These are phyloP conservation scores for Fusarium pininemorale DNA, from an alignment of 2,329 filamentous ascomycete genomes.

Conservation along the genomic window DNA sequence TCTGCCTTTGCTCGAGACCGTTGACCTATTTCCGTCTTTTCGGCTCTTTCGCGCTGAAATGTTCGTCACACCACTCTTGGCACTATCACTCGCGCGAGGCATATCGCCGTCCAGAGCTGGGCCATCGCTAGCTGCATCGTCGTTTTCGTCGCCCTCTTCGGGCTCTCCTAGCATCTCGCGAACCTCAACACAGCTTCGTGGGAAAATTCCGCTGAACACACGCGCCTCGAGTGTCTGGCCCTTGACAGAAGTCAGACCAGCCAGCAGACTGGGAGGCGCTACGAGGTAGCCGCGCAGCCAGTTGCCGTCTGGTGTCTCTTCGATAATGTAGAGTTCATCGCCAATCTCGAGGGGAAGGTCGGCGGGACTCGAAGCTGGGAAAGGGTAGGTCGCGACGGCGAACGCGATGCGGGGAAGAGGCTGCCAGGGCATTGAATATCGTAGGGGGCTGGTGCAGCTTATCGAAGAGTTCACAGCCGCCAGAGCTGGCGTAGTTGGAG, in stretches of 20 bases:
- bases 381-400: constrained; percentile 95
- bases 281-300: constrained; percentile 98
- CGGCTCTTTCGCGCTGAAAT: constrained; percentile 50
- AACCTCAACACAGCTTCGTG: constrained; percentile 91
- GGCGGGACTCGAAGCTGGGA: constrained; percentile 83
- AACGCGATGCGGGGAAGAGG: constrained; percentile 97
- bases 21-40: constrained; percentile 44
- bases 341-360: constrained; percentile 97
- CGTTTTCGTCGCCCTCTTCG: constrained; percentile 61
- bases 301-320: constrained; percentile 89
- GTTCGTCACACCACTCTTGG: constrained; percentile 61
- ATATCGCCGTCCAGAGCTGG: constrained; percentile 38
- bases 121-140: constrained; percentile 49
- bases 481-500: constrained; percentile 25
- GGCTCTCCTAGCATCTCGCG: constrained; percentile 87
- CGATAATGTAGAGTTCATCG: constrained; percentile 98
- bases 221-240: constrained; percentile 94
- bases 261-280: constrained; percentile 89
- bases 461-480: constrained; percentile 27
- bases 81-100: constrained; percentile 58
- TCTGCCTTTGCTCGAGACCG: constrained; percentile 39
- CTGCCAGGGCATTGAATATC: constrained; percentile 86
- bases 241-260: constrained; percentile 88
- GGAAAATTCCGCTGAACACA: constrained; percentile 99
- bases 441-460: constrained; percentile 27